These are phyloP conservation scores for Cyberlindnera galapagoensis DNA, from an alignment of 805 yeast genomes.

Conservation along the genomic window DNA sequence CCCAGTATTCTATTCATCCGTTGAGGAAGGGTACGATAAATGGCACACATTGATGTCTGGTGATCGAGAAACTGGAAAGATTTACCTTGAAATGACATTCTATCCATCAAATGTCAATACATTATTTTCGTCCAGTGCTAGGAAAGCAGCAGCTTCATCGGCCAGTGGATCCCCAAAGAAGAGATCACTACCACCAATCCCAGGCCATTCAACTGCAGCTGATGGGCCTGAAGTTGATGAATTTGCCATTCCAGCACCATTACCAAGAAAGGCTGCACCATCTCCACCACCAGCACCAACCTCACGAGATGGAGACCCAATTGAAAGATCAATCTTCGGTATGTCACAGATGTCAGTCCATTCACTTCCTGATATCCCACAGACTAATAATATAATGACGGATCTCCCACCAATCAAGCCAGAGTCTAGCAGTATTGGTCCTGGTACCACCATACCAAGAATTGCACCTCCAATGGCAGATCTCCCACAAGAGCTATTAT, in stretches of 20 bases:
- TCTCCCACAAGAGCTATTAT: too few relatives aligned
- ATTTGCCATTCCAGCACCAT: slow-evolving; percentile 18
- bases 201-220: slow-evolving; percentile 18
- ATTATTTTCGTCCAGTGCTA: too few relatives aligned
- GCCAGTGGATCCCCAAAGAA: slow-evolving; percentile 5
- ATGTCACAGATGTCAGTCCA: slow-evolving; percentile 13
- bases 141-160: slow-evolving; percentile 2
- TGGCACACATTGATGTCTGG: slow-evolving; percentile 74
- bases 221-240: slow-evolving; percentile 1
- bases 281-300: slow-evolving; percentile 2
- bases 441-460: too few relatives aligned
- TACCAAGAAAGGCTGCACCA: slow-evolving; percentile 12
- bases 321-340: too few relatives aligned
- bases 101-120: slow-evolving; percentile 45
- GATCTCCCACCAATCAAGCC: slow-evolving; percentile 4
- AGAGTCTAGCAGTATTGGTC: too few relatives aligned
- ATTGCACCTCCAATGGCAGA: too few relatives aligned
- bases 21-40: slow-evolving; percentile 70
- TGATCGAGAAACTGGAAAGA: slow-evolving; percentile 77
- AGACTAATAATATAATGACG: slow-evolving; percentile 4
- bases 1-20: slow-evolving; percentile 59
- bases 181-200: slow-evolving; percentile 25
- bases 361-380: slow-evolving; percentile 22
- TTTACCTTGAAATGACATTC: slow-evolving; percentile 87
- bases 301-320: too few relatives aligned